These are phyloP conservation scores for Vaccinium myrtillus DNA, from an alignment of 148 eudicot species.

Conservation along the genomic window DNA sequence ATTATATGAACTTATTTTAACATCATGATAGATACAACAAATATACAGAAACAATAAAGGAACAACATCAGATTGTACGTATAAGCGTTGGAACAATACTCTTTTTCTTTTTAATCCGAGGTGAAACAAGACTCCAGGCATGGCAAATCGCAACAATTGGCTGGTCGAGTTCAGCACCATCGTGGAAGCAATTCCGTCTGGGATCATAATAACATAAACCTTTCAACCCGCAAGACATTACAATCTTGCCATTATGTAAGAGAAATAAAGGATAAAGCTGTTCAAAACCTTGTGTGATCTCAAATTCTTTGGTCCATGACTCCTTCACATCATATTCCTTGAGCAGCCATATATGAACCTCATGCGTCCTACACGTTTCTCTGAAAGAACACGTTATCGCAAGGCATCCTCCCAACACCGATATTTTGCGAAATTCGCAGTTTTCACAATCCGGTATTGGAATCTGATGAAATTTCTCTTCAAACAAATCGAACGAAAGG, in stretches of 20 bases:
- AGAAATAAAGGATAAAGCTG: background rate
- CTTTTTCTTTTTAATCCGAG: too few relatives aligned
- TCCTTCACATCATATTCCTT: background rate
- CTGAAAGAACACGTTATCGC: background rate
- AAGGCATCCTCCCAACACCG: background rate
- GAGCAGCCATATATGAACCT: background rate
- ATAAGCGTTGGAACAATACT: too few relatives aligned
- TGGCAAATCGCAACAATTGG: background rate
- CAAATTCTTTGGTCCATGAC: background rate
- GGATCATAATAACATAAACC: background rate
- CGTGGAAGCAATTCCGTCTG: background rate
- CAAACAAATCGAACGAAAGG: background rate
- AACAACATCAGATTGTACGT: too few relatives aligned
- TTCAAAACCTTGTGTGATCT: background rate
- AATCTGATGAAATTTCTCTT: slow-evolving; percentile 1
- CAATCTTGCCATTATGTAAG: background rate
- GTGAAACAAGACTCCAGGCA: background rate
- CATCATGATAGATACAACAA: too few relatives aligned
- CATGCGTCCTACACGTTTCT: background rate
- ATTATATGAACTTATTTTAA: too few relatives aligned
- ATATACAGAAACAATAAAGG: background rate
- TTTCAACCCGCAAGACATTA: background rate
- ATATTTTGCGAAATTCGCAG: background rate
- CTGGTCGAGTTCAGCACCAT: background rate
- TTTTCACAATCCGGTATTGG: background rate